A percentile compares a stretch with the other conserved stretches of the same genome.
phyloP scores from a whole-genome alignment of 2,329 filamentous ascomycete genomes.

The Botrytis squamosa region DNA sequence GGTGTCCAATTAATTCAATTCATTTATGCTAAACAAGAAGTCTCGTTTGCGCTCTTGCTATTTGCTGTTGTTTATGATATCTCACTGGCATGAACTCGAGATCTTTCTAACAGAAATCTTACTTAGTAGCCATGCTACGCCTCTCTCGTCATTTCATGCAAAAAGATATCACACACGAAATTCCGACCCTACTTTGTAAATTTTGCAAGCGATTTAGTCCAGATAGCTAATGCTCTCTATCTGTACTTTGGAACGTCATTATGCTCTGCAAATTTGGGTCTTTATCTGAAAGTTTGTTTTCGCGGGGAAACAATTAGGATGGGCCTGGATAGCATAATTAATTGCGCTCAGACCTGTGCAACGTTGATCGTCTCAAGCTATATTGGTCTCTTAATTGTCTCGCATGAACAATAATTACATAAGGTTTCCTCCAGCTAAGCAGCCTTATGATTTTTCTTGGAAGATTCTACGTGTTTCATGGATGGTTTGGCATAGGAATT shows the following conservation, averaged over 20 bases:
- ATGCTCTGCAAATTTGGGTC: background rate
- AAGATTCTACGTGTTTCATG: background rate
- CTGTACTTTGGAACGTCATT: background rate
- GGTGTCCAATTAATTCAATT: no score
- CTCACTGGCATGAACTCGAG: background rate
- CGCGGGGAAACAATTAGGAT: background rate
- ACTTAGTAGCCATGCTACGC: background rate
- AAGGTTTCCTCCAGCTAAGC: background rate
- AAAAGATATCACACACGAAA: background rate
- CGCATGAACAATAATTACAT: background rate
- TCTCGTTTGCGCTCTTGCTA: background rate
- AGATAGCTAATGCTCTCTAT: background rate
- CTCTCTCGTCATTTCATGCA: background rate
- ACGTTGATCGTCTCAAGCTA: slow-evolving; percentile 5
- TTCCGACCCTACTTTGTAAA: no score
- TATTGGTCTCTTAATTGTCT: background rate
- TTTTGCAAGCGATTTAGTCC: background rate
- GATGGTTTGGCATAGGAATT: background rate
- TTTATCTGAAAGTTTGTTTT: background rate
- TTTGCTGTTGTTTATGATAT: background rate
- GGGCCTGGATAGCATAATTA: background rate
- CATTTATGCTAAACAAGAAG: background rate
- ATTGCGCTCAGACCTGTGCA: slow-evolving; percentile 7
- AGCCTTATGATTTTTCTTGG: background rate
- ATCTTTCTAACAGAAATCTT: background rate